These are phyloP conservation scores for Mediolabrus comicus DNA, from an alignment of 108 stramenopile species.

Conservation along the genomic window DNA sequence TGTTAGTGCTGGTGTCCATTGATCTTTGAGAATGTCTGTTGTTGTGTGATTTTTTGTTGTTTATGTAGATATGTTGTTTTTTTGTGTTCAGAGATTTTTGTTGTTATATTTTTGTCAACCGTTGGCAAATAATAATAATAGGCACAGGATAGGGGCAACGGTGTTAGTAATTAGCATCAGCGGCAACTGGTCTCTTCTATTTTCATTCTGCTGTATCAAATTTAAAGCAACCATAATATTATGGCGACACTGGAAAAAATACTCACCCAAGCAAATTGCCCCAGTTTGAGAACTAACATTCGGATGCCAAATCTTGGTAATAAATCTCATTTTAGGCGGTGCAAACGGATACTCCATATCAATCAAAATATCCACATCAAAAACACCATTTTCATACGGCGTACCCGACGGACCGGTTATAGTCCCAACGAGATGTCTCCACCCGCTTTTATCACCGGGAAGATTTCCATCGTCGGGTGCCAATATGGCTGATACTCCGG, in stretches of 20 bases:
- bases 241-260: too few species aligned
- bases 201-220: too few species aligned
- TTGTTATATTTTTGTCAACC: not conserved
- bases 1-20: constrained; percentile 97
- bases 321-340: constrained; percentile 94
- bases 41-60: not conserved
- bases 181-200: too few species aligned
- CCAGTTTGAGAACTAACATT: constrained; percentile 95
- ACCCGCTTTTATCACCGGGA: constrained; percentile 22
- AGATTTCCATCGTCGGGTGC: constrained; percentile 17
- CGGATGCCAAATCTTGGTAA: constrained; percentile 97
- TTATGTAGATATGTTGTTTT: not conserved
- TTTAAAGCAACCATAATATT: too few species aligned
- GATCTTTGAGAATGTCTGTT: constrained; percentile 94
- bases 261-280: constrained; percentile 92
- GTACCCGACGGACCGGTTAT: constrained; percentile 77
- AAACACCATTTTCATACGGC: constrained; percentile 80
- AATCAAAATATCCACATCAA: constrained; percentile 79
- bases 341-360: constrained; percentile 89
- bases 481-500: constrained; percentile 16
- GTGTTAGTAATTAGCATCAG: not conserved
- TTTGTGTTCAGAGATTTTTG: not conserved
- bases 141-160: too few species aligned
- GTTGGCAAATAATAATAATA: too few species aligned
- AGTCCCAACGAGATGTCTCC: constrained; percentile 62